phyloP scores from a whole-genome alignment of 805 yeast genomes.

The Ogataea wickerhamii region DNA sequence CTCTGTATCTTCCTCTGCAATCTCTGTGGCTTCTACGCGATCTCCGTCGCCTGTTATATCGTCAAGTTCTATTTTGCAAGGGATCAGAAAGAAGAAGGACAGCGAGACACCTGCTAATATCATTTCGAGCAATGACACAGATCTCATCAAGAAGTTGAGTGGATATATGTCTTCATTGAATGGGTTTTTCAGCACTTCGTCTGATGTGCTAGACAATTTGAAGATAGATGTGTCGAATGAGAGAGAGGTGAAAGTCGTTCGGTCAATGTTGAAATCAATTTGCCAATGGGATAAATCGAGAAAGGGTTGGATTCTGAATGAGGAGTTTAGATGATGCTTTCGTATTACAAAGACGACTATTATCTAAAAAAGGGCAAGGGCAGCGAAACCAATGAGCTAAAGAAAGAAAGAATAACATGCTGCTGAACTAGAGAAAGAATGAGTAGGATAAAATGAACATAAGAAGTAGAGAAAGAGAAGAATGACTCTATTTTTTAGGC shows the following conservation, averaged over 20 bases:
- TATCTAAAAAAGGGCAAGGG: too few relatives aligned
- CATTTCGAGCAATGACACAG: slow-evolving; percentile 12
- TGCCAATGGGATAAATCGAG: slow-evolving; percentile 60
- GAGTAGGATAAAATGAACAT: too few relatives aligned
- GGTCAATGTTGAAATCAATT: slow-evolving; percentile 66
- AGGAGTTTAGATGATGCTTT: slow-evolving; percentile 41
- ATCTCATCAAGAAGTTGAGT: slow-evolving; percentile 23
- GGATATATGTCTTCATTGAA: slow-evolving; percentile 27
- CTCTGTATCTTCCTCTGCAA: not conserved
- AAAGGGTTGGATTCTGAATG: slow-evolving; percentile 64
- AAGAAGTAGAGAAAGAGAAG: not conserved
- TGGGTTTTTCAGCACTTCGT: slow-evolving; percentile 31
- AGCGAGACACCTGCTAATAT: slow-evolving; percentile 4
- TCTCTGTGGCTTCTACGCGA: slow-evolving; percentile 3
- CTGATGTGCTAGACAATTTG: slow-evolving; percentile 26
- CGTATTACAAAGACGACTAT: too few relatives aligned
- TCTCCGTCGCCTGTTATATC: slow-evolving; percentile 25
- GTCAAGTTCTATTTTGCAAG: slow-evolving; percentile 49
- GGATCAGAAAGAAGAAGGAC: slow-evolving; percentile 42
- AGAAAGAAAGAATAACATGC: not conserved
- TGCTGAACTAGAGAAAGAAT: too few relatives aligned
- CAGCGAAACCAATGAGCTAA: not conserved
- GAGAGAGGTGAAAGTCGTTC: slow-evolving; percentile 53
- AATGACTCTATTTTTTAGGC: not conserved
- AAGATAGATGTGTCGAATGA: slow-evolving; percentile 40